phyloP scores from a whole-genome alignment of 1,284 basidiomycete genomes.

The Lentinula novae-zelandiae region DNA sequence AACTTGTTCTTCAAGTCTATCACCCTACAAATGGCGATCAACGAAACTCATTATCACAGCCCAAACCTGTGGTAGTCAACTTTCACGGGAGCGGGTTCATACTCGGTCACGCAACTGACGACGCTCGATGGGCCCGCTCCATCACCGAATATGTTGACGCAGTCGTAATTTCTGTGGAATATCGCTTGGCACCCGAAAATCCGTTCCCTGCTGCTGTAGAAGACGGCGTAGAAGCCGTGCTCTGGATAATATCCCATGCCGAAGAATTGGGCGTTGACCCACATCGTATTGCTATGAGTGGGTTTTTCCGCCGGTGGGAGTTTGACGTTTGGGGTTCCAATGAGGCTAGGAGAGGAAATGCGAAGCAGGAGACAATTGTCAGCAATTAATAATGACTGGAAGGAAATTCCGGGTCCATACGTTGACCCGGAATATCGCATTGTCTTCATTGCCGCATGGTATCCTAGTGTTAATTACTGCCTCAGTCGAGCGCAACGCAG shows the following conservation, averaged over 20 bases:
- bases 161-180: slow-evolving; percentile 62
- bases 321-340: slow-evolving; percentile 11
- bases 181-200: slow-evolving; percentile 71
- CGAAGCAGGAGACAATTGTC: neutral
- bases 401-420: neutral
- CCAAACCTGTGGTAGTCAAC: slow-evolving; percentile 10
- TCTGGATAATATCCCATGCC: slow-evolving; percentile 5
- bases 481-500: slow-evolving; percentile 2
- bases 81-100: slow-evolving; percentile 16
- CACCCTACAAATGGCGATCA: neutral
- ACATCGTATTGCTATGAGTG: slow-evolving; percentile 39
- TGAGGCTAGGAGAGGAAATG: slow-evolving; percentile 8
- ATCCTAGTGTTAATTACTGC: slow-evolving; percentile 9
- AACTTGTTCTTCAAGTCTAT: neutral
- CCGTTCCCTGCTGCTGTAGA: slow-evolving; percentile 72
- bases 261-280: slow-evolving; percentile 34
- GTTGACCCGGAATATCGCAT: neutral
- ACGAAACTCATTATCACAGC: neutral
- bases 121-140: slow-evolving; percentile 13
- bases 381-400: neutral
- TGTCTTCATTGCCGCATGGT: slow-evolving; percentile 11
- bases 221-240: slow-evolving; percentile 63
- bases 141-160: slow-evolving; percentile 22
- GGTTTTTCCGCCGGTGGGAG: slow-evolving; percentile 14
- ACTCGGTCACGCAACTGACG: slow-evolving; percentile 12